Base-by-base conservation (phyloP, 305 asterid species). In the Petunia hybrid region DNA sequence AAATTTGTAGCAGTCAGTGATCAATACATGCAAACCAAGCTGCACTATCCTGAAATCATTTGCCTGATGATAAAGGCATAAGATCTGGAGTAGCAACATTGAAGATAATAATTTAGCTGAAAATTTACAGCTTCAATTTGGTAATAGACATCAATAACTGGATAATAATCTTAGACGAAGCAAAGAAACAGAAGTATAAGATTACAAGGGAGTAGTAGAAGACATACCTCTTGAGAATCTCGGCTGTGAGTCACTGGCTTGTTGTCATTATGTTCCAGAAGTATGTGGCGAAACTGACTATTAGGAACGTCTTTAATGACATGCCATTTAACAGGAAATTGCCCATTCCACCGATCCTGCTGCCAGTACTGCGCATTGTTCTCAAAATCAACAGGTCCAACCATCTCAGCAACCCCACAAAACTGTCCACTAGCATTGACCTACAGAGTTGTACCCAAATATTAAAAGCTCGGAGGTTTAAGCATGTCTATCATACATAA, bases 181-280 rank as follows among this genome's bases (percentile, higher is more conserved):
- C 48, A n/a, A 8, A 36, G 36, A 42, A 38, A 77, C 39, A 76
- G 45, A 35, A 9, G 57, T n/a, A 57, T 43, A 82, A 57, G 68
- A 73, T 48, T 45, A 71, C 40, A 76, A 43, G 51, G 41, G 48
- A 53, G 74, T 71, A 55, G 48, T 60, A 63, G 82, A 79, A 73
- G 77, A 48, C 73, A 46, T 82, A 97, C 99, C 99, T 97, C 97
- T 86, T 97, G 99, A 51, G 99, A 92, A 89, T 97, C 99, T 62
- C 99, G 96, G 83, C 99, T 97, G 88, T 97, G 99, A 51, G 99
- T 97, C 64, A 97, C 99, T 82, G 99, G 99, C 92, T 97, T 97
- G 90, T 93, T 97, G 83, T 97, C 99, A 87, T 97, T 97, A 86
- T 95, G 95, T 85, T 94, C 97, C 69, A 97, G 95, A 79, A 92